phyloP scores from a whole-genome alignment of 2,329 filamentous ascomycete genomes.

The Simplicillium sp. region DNA sequence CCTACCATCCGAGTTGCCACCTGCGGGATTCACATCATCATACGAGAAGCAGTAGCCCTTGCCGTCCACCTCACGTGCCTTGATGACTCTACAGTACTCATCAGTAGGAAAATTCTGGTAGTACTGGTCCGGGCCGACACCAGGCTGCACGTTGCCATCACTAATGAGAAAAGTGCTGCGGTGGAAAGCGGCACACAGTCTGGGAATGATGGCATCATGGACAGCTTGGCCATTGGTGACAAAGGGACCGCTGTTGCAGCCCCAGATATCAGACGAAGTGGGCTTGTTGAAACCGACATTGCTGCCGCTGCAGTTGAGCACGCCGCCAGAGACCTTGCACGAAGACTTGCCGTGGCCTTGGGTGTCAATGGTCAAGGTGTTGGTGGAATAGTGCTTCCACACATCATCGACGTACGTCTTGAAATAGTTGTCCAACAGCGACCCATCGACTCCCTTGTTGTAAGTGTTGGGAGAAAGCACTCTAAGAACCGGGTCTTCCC shows the following conservation, averaged over 20 bases:
- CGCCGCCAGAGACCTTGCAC: slow-evolving; percentile 25
- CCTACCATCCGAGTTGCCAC: slow-evolving; percentile 38
- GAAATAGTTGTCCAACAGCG: slow-evolving; percentile 32
- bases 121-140: slow-evolving; percentile 24
- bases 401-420: slow-evolving; percentile 33
- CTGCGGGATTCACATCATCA: slow-evolving; percentile 55
- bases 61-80: slow-evolving; percentile 48
- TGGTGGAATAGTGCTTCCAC: slow-evolving; percentile 28
- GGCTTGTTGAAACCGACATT: slow-evolving; percentile 33
- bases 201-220: slow-evolving; percentile 32
- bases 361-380: slow-evolving; percentile 32
- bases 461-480: slow-evolving; percentile 34
- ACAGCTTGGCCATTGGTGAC: slow-evolving; percentile 23
- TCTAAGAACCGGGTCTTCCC: slow-evolving; percentile 29
- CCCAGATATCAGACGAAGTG: slow-evolving; percentile 35
- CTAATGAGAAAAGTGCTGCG: slow-evolving; percentile 34
- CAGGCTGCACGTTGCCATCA: slow-evolving; percentile 37
- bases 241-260: slow-evolving; percentile 40
- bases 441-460: slow-evolving; percentile 23
- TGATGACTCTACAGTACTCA: slow-evolving; percentile 53
- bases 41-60: slow-evolving; percentile 58
- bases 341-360: slow-evolving; percentile 27
- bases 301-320: slow-evolving; percentile 29
- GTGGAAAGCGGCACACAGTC: slow-evolving; percentile 39
- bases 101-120: slow-evolving; percentile 34